Evolutionary conservation across 177 flowering plant species (phyloP), one percentile per base, ranked within the genome.

Genomic region (Telopea speciosissima): DNA sequence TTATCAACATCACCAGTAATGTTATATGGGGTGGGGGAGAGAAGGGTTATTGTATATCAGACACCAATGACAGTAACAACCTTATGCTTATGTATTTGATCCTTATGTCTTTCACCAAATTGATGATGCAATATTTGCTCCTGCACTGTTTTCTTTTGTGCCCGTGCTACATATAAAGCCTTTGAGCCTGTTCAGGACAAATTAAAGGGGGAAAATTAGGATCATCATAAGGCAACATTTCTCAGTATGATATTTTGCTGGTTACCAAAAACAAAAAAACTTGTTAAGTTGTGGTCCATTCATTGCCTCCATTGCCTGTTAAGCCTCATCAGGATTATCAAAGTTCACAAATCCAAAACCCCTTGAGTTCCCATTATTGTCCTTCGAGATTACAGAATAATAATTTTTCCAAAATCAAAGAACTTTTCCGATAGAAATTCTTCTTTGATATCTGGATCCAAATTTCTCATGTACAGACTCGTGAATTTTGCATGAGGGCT

Each of bases 271-370:
- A n/a, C 22, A 63, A 7, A 3, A 52, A 19, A 25, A 54, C 79
- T 13, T 71, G 92, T 96, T 97, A 70, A 92, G 77, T 72, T 82
- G 80, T 68, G 70, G 69, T 73, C 91, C 99, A 83, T 90, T 82
- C 89, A 90, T 81, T 2, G 80, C 77, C 73, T 89, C 92, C 76
- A 80, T 17, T 44, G 99, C 99, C 40, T 68, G 49, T 68, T 74
- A 85, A 22, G 97, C 97, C 80, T 88, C 92, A 58, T 87, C 92
- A 11, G 95, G 83, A 62, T 71, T 81, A 2, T 87, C 97, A 83
- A 85, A 90, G 76, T 92, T 92, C 22, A 94, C 91, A 79, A 94
- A 94, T 44, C 97, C 99, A 87, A 92, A 94, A 44, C 99, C 97
- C 75, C 66, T 89, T 10, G 97, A 88, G 31, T 58, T 71, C 24